Evolutionary conservation across 768 basidiomycete genomes (phyloP).

Genomic region (Dacryopinax primogenitus): DNA sequence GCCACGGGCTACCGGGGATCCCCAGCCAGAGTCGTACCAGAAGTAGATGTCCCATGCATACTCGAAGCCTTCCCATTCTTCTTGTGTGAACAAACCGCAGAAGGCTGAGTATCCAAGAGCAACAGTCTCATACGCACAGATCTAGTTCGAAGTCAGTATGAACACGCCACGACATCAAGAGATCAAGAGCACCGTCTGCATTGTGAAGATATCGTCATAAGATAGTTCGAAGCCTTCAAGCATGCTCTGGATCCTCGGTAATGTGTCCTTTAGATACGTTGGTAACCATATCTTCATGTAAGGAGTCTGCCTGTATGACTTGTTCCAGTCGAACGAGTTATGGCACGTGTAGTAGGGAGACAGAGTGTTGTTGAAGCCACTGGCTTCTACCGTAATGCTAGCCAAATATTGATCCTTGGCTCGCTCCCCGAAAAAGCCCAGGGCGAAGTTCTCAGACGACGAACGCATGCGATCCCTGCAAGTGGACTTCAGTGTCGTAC

Average conservation of each 20-base stretch:
- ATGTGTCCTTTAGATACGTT: conserved; percentile 59
- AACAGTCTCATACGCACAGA: conserved; percentile 88
- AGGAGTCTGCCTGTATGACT: conserved; percentile 42
- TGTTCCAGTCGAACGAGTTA: conserved; percentile 40
- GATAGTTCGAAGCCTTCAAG: conserved; percentile 50
- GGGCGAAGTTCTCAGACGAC: conserved; percentile 32
- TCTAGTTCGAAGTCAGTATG: conserved; percentile 19
- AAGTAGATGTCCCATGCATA: conserved; percentile 46
- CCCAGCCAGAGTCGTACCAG: conserved; percentile 62
- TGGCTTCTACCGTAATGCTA: conserved; percentile 29
- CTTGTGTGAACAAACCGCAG: conserved; percentile 77
- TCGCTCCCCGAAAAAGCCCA: conserved; percentile 31
- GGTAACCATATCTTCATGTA: conserved; percentile 55
- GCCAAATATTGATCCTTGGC: conserved; percentile 23
- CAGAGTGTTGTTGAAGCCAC: conserved; percentile 64
- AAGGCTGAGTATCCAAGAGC: conserved; percentile 84
- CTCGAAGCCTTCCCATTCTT: conserved; percentile 89
- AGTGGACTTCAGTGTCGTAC: neutral
- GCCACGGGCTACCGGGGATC: conserved; percentile 62
- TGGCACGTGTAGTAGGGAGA: conserved; percentile 74
- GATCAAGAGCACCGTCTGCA: conserved; percentile 42
- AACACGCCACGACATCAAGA: neutral
- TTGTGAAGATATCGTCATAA: conserved; percentile 55
- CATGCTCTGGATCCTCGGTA: conserved; percentile 43
- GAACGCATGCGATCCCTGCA: conserved; percentile 48